Evolutionary conservation across 805 yeast species (phyloP), one percentile per base, ranked within the genome.

Genomic region (Pichia thaimueangensis): DNA sequence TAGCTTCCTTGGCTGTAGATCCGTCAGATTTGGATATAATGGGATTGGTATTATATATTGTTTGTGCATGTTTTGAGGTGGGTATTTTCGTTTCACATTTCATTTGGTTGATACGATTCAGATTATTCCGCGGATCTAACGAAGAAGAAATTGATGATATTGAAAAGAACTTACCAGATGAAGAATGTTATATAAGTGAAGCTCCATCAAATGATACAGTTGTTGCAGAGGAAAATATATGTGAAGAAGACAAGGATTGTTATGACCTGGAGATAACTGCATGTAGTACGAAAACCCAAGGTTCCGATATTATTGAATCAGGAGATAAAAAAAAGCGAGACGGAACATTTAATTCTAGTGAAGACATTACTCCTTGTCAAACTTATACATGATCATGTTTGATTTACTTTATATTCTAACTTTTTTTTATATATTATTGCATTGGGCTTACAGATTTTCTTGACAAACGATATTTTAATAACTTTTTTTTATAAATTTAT

Each of bases 41-140:
- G 75, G 93, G 96, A 34, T 72, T 85, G 48, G 70, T 84, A 0
- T 68, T 89, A 29, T 89, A 89, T 58, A 69, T 77, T 10, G 69
- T 87, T 16, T 88, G 89, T 28, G 77, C 88, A 4, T 76, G 62
- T 1, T 56, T 88, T 59, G 97, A 89, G 55, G 41, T 81, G 2
- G 97, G 96, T 0, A 84, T 89, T 12, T 76, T 84, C 52, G 24
- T 65, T 0, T 76, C 86, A 38, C 96, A 87, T 43, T 51, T 71
- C 8, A 64, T 83, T 12, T 88, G 96, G 96, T 66, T 69, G 53
- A 47, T 74, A 35, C 58, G 80, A 50, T 65, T 71, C 50, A 61
- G 48, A 37, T 43, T 49, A 45, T 48, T 58, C 15, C 41, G 30
- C 43, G 23, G 40, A 42, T 15, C 23, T 23, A 20, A 19, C 32